Percentiles rank a stretch among this genome's conserved stretches.
Conservation (phyloP, 1,139 yeast species). For the Blastobotrys arbuscula region DNA sequence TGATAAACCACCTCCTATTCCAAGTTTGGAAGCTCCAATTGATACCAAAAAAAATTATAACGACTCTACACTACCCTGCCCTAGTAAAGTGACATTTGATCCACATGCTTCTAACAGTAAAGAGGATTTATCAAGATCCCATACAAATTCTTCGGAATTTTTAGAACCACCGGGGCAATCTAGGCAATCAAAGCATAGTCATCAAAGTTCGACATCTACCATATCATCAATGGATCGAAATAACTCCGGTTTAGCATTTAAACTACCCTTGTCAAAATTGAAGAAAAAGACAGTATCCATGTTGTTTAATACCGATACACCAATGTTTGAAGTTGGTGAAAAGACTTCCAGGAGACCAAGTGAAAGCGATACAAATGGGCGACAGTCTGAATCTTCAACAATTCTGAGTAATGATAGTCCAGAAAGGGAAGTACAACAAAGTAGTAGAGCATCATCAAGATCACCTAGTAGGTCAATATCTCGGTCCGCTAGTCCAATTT, state of each 20-base stretch:
- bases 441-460: not conserved
- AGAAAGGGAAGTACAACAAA: not conserved
- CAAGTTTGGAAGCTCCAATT: not conserved
- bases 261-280: conserved; percentile 17
- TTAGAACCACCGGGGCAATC: not conserved
- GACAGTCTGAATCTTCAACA: conserved; percentile 3
- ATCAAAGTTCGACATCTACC: conserved; percentile 1
- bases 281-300: conserved; percentile 19
- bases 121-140: not conserved
- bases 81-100: conserved; percentile 8
- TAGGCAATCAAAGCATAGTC: not conserved
- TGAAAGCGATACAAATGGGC: conserved; percentile 1
- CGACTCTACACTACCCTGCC: not conserved
- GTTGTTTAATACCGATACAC: conserved; percentile 17
- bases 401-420: not conserved
- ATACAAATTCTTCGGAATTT: not conserved
- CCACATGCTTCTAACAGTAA: not conserved
- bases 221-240: not conserved
- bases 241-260: conserved; percentile 9
- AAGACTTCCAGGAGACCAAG: conserved; percentile 7
- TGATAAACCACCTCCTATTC: not conserved
- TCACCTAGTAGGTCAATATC: not conserved
- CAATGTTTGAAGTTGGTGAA: conserved; percentile 8
- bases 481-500: conserved; percentile 4
- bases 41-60: not conserved